These are phyloP conservation scores for Perkinsus olseni DNA, from an alignment of 169 alveolate species.

Conservation along the genomic window DNA sequence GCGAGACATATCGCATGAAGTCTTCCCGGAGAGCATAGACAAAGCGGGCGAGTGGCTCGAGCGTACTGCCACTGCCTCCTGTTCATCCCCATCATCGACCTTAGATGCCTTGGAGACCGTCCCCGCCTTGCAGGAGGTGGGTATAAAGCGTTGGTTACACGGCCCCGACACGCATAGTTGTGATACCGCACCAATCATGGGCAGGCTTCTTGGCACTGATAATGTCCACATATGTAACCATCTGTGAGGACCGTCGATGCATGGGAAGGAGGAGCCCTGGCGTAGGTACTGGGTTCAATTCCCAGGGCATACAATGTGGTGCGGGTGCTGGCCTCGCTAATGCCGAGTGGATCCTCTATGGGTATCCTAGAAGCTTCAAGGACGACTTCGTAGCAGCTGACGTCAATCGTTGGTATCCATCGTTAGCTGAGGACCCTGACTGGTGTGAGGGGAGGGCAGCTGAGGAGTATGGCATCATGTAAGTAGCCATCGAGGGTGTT, in stretches of 20 bases:
- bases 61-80: neutral
- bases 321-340: conserved; percentile 8
- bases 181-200: neutral
- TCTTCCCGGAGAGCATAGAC: conserved; percentile 1
- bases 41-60: conserved; percentile 7
- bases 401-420: neutral
- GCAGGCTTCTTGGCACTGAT: neutral
- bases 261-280: too few species aligned
- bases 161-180: conserved; percentile 15
- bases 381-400: conserved; percentile 6
- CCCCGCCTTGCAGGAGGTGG: neutral
- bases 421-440: neutral
- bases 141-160: conserved; percentile 9
- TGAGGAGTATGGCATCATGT: neutral
- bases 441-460: neutral
- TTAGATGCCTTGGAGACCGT: neutral
- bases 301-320: conserved; percentile 16
- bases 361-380: neutral
- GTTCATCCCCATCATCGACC: neutral
- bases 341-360: conserved; percentile 8
- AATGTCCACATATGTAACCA: neutral
- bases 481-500: neutral
- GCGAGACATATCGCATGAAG: neutral
- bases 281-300: conserved; percentile 7
- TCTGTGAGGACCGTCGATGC: too few species aligned